Conservation (phyloP, 371 early-diverging fungal genomes). For the Astathelohania contejeani region DNA sequence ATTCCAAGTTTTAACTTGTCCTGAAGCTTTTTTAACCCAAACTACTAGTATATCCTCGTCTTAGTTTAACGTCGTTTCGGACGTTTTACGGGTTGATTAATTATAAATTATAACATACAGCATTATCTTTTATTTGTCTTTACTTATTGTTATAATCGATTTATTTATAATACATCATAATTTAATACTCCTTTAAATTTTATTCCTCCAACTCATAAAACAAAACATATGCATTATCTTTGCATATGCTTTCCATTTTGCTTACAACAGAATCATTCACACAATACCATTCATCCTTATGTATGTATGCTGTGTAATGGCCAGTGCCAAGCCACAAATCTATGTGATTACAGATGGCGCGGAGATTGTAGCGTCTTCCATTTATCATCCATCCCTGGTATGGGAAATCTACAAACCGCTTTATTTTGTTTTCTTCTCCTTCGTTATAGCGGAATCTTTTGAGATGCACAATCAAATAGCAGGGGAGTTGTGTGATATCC, state of each 20-base stretch:
- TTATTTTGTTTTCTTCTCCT: conserved; percentile 55
- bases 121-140: too few relatives aligned
- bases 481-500: conserved; percentile 66
- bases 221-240: conserved; percentile 40
- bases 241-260: conserved; percentile 10
- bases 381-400: conserved; percentile 1
- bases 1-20: too few relatives aligned
- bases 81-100: too few relatives aligned
- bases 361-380: conserved; percentile 16
- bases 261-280: conserved; percentile 37
- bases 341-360: conserved; percentile 26
- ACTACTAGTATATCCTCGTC: too few relatives aligned
- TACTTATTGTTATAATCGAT: too few relatives aligned
- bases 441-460: conserved; percentile 60
- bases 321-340: conserved; percentile 16
- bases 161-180: too few relatives aligned
- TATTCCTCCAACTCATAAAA: conserved; percentile 19
- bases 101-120: too few relatives aligned
- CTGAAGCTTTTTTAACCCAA: too few relatives aligned
- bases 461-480: conserved; percentile 68
- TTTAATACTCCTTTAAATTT: too few relatives aligned
- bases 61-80: too few relatives aligned
- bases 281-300: conserved; percentile 30
- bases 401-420: conserved; percentile 59
- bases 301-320: conserved; percentile 40